These are phyloP conservation scores for Baeospora myosura DNA, from an alignment of 1,284 basidiomycete species.

Conservation along the genomic window DNA sequence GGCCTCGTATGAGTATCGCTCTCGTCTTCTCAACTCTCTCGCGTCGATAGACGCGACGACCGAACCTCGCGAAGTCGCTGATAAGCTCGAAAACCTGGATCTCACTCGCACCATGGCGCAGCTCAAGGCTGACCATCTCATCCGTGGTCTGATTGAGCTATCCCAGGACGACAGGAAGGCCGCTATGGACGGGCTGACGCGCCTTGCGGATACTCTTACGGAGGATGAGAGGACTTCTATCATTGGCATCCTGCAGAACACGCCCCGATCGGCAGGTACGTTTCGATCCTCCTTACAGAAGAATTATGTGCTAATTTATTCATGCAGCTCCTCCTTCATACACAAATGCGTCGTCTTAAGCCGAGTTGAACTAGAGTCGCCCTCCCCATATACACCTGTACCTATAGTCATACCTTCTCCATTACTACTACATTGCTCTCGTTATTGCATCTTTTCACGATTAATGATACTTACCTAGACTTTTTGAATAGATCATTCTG, in stretches of 20 bases:
- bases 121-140: constrained; percentile 58
- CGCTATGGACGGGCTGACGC: constrained; percentile 58
- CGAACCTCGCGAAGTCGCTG: constrained; percentile 48
- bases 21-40: constrained; percentile 51
- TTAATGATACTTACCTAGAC: too few species aligned
- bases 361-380: too few species aligned
- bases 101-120: constrained; percentile 51
- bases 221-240: constrained; percentile 66
- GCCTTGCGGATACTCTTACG: constrained; percentile 61
- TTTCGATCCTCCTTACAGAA: constrained; percentile 11
- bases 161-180: constrained; percentile 65
- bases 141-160: constrained; percentile 53
- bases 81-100: constrained; percentile 62
- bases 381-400: too few species aligned
- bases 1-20: constrained; percentile 52
- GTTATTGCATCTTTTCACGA: too few species aligned
- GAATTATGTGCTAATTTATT: too few species aligned
- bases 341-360: too few species aligned
- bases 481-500: too few species aligned
- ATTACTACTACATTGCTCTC: too few species aligned
- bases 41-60: constrained; percentile 44
- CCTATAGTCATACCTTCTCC: too few species aligned
- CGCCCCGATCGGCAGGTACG: constrained; percentile 46
- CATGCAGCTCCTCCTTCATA: too few species aligned
- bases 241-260: constrained; percentile 52